Evolutionary conservation across 2,329 filamentous ascomycete genomes (phyloP).

Genomic region (Beauveria australis): DNA sequence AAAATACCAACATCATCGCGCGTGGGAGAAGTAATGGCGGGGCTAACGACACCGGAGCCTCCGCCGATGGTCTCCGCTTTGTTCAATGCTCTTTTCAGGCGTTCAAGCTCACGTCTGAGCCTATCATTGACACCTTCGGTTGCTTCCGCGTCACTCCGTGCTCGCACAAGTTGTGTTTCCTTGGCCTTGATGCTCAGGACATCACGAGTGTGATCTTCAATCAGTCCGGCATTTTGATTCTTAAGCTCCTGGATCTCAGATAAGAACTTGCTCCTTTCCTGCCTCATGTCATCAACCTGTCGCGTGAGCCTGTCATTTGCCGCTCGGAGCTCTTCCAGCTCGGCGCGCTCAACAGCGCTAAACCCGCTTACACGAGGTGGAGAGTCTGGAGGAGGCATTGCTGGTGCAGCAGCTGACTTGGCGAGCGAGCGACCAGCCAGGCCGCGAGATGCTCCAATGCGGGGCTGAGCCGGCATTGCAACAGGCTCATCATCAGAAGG

Average conservation of each 20-base stretch:
- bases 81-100: slow-evolving; percentile 79
- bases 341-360: slow-evolving; percentile 75
- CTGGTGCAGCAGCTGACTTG: slow-evolving; percentile 54
- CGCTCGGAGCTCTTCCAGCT: slow-evolving; percentile 78
- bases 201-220: slow-evolving; percentile 93
- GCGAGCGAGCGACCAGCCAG: slow-evolving; percentile 79
- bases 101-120: slow-evolving; percentile 79
- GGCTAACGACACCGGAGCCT: slow-evolving; percentile 30
- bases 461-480: slow-evolving; percentile 47
- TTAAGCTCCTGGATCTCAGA: slow-evolving; percentile 91
- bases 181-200: slow-evolving; percentile 96
- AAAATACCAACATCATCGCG: slow-evolving; percentile 54
- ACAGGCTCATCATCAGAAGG: slow-evolving; percentile 51
- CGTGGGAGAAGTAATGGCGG: slow-evolving; percentile 41
- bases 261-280: slow-evolving; percentile 71
- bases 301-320: slow-evolving; percentile 72
- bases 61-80: slow-evolving; percentile 45
- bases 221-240: slow-evolving; percentile 92
- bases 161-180: slow-evolving; percentile 90
- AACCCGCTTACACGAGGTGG: slow-evolving; percentile 58
- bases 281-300: slow-evolving; percentile 70
- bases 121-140: slow-evolving; percentile 81
- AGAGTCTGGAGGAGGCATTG: slow-evolving; percentile 43
- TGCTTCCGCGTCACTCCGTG: slow-evolving; percentile 80
- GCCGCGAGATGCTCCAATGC: slow-evolving; percentile 63